Percentiles rank a stretch among this genome's conserved stretches.
These are phyloP conservation scores for Pseudocercospora vitis DNA, from an alignment of 2,329 filamentous ascomycete species.

Conservation along the genomic window DNA sequence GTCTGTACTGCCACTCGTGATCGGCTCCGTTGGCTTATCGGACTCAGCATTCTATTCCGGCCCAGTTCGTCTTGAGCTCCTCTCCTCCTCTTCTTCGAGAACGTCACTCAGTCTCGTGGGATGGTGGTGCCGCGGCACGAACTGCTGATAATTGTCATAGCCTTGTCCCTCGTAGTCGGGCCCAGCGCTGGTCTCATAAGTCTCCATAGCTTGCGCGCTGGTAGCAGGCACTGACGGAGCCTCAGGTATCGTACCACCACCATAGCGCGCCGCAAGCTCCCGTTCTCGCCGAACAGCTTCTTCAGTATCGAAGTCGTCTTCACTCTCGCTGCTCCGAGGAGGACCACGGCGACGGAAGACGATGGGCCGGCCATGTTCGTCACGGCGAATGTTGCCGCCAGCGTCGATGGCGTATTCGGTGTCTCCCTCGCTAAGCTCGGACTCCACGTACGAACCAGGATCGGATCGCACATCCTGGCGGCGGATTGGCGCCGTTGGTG, in stretches of 20 bases:
- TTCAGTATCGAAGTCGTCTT: conserved; percentile 57
- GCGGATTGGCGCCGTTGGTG: conserved; percentile 40
- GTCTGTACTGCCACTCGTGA: neutral
- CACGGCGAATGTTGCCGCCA: conserved; percentile 61
- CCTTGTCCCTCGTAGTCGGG: conserved; percentile 53
- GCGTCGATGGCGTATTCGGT: conserved; percentile 70
- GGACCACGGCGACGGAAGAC: conserved; percentile 45
- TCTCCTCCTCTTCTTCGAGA: conserved; percentile 73
- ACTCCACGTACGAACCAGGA: conserved; percentile 33
- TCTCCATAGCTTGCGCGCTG: conserved; percentile 37
- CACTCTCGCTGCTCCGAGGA: conserved; percentile 30
- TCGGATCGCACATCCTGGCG: conserved; percentile 28
- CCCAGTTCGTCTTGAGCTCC: conserved; percentile 37
- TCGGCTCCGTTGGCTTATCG: neutral
- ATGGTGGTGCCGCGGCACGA: conserved; percentile 67
- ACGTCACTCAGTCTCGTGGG: conserved; percentile 87
- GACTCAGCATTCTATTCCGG: conserved; percentile 8
- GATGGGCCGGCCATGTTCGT: conserved; percentile 62
- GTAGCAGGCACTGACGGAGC: conserved; percentile 34
- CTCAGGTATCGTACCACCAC: conserved; percentile 35
- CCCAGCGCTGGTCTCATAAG: conserved; percentile 22
- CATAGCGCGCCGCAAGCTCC: conserved; percentile 50
- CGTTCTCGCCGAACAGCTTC: conserved; percentile 52
- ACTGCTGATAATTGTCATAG: conserved; percentile 52
- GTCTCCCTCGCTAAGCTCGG: conserved; percentile 62